Evolutionary conservation across 2,329 filamentous ascomycete genomes (phyloP), one percentile per base, ranked within the genome.

Genomic region (Aspergillus aculeatus): DNA sequence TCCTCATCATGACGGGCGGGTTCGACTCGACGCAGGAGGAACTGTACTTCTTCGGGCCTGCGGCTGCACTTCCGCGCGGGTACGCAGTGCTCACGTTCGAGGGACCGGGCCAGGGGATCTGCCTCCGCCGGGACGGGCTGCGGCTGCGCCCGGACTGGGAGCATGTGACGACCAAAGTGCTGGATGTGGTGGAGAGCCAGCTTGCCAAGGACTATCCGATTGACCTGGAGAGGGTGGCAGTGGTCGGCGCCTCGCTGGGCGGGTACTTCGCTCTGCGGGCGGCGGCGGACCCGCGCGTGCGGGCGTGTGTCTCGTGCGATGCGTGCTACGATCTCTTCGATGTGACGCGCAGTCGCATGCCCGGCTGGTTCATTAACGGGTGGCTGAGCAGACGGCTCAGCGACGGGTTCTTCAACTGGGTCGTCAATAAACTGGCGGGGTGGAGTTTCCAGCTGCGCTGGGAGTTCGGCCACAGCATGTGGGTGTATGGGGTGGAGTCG

Each of bases 61-160:
- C 70, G 1, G 64, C 44, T 0, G 77, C 64, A 0, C 66, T 63
- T 0, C 62, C 64, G 0, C 56, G 70, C 0, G 80, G 80, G 0
- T 82, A 82, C 56, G 80, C 79, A 0, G 72, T 77, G 1, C 56
- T 82, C 5, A 79, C 72, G 0, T 80, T 81, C 44, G 79, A 83
- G 2, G 80, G 79, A 0, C 80, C 80, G 0, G 80, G 80, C 0
- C 80, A 82, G 58, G 79, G 80, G 0, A 64, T 79, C 4, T 60
- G 72, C 3, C 68, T 80, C 0, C 67, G 69, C 1, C 62, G 64
- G 0, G 56, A 74, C 29, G 62, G 67, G 38, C 32, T 75, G 4
- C 55, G 47, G 1, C 66, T 79, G 60, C 69, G 75, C 0, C 73
- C 74, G 0, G 77, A 80, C 61, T 80, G 73, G 68, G 78, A 80